Conservation (phyloP, 2,329 filamentous ascomycete genomes). For the Mycosphaerelloides madeirae region DNA sequence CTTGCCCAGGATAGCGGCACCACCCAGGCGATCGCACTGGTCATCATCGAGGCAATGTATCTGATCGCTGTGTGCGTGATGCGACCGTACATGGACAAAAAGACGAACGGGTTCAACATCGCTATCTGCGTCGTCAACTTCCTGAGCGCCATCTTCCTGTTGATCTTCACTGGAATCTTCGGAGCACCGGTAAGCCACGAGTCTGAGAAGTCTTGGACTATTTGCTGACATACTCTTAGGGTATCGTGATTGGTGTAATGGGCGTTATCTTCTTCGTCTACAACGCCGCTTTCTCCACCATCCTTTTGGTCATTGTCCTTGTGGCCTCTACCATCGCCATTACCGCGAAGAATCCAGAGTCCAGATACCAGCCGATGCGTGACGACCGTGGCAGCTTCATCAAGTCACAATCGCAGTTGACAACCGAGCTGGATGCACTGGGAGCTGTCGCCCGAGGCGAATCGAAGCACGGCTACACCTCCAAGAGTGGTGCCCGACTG, state of each 20-base stretch:
- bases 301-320: slow-evolving; percentile 77
- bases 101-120: slow-evolving; percentile 95
- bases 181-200: slow-evolving; percentile 70
- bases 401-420: slow-evolving; percentile 86
- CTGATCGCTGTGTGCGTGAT: slow-evolving; percentile 74
- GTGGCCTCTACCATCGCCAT: slow-evolving; percentile 74
- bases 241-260: slow-evolving; percentile 78
- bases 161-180: slow-evolving; percentile 85
- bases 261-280: slow-evolving; percentile 84
- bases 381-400: slow-evolving; percentile 96
- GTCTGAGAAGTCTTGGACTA: slow-evolving; percentile 26
- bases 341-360: slow-evolving; percentile 89
- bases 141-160: slow-evolving; percentile 79
- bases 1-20: slow-evolving; percentile 67
- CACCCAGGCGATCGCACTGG: slow-evolving; percentile 73
- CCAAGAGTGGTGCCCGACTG: slow-evolving; percentile 52
- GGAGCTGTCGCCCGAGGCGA: slow-evolving; percentile 86
- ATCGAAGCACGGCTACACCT: slow-evolving; percentile 48
- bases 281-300: slow-evolving; percentile 77
- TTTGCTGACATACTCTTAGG: too few species aligned
- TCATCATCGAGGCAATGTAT: slow-evolving; percentile 75
- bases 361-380: slow-evolving; percentile 91
- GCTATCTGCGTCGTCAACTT: slow-evolving; percentile 87
- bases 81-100: slow-evolving; percentile 98
- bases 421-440: slow-evolving; percentile 84